Percentiles rank a stretch among this genome's conserved stretches.
These are phyloP conservation scores for Stereocaulon alpinum DNA, from an alignment of 495 filamentous ascomycete species.

Conservation along the genomic window DNA sequence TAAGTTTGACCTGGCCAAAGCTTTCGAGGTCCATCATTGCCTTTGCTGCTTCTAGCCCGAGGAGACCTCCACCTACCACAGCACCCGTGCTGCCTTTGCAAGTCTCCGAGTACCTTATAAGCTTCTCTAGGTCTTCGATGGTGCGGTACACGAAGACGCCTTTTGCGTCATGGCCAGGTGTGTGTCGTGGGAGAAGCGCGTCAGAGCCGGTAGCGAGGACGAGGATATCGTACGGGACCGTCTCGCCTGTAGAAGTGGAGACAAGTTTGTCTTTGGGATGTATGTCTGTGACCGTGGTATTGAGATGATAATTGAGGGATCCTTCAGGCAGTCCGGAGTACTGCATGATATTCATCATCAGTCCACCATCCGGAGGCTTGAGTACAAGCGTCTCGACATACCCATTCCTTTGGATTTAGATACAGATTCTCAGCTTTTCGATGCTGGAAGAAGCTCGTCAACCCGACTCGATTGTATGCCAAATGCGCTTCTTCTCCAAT, in stretches of 20 bases:
- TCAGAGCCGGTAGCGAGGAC: constrained; percentile 89
- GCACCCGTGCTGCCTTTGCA: constrained; percentile 61
- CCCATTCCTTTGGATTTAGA: constrained; percentile 84
- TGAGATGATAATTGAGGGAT: constrained; percentile 70
- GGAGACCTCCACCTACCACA: constrained; percentile 82
- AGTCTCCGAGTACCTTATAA: constrained; percentile 61
- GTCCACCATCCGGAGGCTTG: background rate
- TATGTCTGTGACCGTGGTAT: constrained; percentile 68
- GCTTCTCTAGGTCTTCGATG: constrained; percentile 69
- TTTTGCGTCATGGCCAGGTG: constrained; percentile 72
- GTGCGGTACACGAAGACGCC: constrained; percentile 96
- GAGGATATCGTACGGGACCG: constrained; percentile 75
- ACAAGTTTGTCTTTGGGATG: constrained; percentile 54
- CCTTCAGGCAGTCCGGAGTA: constrained; percentile 47
- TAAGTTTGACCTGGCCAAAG: constrained; percentile 67
- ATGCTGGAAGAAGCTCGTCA: constrained; percentile 89
- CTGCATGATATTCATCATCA: constrained; percentile 9
- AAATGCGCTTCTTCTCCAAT: constrained; percentile 89
- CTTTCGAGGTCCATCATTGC: constrained; percentile 84
- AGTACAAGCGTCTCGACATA: constrained; percentile 28
- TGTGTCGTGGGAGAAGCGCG: constrained; percentile 69
- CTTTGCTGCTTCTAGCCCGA: constrained; percentile 90
- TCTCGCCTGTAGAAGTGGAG: constrained; percentile 57
- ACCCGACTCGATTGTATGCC: constrained; percentile 92
- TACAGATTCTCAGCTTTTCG: constrained; percentile 84